Evolutionary conservation across 1,284 basidiomycete genomes (phyloP).

Genomic region (Rhodofomes roseus): DNA sequence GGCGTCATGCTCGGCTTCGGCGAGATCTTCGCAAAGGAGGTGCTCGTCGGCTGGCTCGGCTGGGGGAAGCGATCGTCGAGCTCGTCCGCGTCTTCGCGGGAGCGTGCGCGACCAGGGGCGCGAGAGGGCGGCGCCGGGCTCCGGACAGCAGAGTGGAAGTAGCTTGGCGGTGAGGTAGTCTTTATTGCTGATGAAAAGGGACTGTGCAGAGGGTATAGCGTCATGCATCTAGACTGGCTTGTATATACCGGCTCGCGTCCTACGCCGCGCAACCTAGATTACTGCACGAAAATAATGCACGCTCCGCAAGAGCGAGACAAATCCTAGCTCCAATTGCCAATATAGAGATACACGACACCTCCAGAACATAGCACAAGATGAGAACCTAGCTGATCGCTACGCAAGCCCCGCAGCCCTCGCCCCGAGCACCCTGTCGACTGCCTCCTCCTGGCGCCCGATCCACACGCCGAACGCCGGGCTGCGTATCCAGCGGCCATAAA

Average conservation of each 20-base stretch:
- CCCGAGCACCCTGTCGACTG: constrained; percentile 52
- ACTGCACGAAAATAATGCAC: not conserved
- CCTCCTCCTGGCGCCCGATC: constrained; percentile 70
- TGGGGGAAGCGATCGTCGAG: constrained; percentile 28
- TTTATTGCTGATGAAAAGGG: not conserved
- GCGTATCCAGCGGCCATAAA: constrained; percentile 71
- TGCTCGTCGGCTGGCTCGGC: constrained; percentile 66
- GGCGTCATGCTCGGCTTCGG: constrained; percentile 98
- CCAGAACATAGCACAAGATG: not conserved
- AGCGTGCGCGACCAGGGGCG: not conserved
- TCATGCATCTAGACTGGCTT: not conserved
- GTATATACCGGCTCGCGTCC: not conserved
- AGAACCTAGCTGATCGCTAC: too few relatives aligned
- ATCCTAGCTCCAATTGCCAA: not conserved
- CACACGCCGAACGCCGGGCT: constrained; percentile 74
- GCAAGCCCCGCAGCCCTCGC: not conserved
- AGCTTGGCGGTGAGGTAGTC: not conserved
- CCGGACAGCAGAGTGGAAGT: not conserved
- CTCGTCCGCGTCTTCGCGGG: not conserved
- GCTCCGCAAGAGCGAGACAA: not conserved
- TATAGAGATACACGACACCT: not conserved
- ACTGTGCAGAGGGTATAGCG: not conserved
- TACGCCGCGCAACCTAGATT: not conserved
- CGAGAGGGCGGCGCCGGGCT: not conserved
- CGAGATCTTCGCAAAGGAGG: constrained; percentile 92